These are phyloP conservation scores for Betula pendula DNA, from an alignment of 306 rosid species.

Conservation along the genomic window DNA sequence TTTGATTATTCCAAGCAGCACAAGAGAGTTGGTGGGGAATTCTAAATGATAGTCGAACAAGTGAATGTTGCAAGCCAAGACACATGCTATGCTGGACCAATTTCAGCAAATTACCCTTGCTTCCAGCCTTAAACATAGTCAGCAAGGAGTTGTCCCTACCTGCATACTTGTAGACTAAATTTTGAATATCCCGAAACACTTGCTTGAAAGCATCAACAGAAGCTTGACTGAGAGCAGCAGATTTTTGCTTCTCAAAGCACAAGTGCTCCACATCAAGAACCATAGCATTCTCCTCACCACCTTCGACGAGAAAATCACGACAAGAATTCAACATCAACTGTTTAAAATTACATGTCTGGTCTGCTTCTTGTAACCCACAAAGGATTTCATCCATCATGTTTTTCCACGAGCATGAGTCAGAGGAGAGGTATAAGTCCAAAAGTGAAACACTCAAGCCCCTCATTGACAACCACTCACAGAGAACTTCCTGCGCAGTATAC, in stretches of 20 bases:
- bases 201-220: slow-evolving; percentile 84
- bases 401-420: slow-evolving; percentile 53
- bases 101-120: slow-evolving; percentile 88
- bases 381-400: slow-evolving; percentile 80
- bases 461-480: slow-evolving; percentile 87
- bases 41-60: slow-evolving; percentile 69
- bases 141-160: slow-evolving; percentile 59
- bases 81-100: slow-evolving; percentile 92
- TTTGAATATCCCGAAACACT: slow-evolving; percentile 73
- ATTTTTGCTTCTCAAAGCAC: slow-evolving; percentile 67
- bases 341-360: slow-evolving; percentile 54
- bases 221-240: slow-evolving; percentile 69
- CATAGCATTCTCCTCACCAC: slow-evolving; percentile 34
- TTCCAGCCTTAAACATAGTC: slow-evolving; percentile 90
- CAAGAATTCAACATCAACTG: slow-evolving; percentile 64
- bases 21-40: slow-evolving; percentile 77
- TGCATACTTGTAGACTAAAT: slow-evolving; percentile 65
- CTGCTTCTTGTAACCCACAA: slow-evolving; percentile 77
- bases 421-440: slow-evolving; percentile 67
- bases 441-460: slow-evolving; percentile 92
- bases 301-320: slow-evolving; percentile 49
- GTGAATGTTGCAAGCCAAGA: slow-evolving; percentile 87
- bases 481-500: slow-evolving; percentile 67
- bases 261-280: slow-evolving; percentile 49
- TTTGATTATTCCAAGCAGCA: slow-evolving; percentile 79